phyloP scores from a whole-genome alignment of 768 basidiomycete genomes.

The Gloeopeniophorella convolvens region DNA sequence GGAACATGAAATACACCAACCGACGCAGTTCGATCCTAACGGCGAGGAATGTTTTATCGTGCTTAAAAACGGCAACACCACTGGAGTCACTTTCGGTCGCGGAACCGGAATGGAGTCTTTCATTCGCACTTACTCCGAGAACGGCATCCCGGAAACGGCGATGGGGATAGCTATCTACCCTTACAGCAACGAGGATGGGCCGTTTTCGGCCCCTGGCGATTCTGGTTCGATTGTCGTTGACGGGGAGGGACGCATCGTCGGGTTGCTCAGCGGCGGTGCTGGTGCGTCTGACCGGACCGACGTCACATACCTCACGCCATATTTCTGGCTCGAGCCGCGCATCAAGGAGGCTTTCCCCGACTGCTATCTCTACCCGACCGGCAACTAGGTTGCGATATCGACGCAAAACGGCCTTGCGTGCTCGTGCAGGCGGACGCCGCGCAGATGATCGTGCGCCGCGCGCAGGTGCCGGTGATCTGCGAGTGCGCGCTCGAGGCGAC shows the following conservation, averaged over 20 bases:
- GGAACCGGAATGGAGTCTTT: constrained; percentile 23
- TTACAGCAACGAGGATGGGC: constrained; percentile 11
- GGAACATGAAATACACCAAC: constrained; percentile 17
- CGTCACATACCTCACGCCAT: constrained; percentile 7
- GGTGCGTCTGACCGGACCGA: background rate
- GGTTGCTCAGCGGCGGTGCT: constrained; percentile 19
- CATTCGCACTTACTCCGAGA: constrained; percentile 14
- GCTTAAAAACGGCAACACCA: constrained; percentile 24
- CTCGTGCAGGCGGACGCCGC: constrained; percentile 43
- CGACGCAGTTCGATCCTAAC: constrained; percentile 17
- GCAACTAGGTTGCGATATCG: background rate
- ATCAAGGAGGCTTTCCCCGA: constrained; percentile 1
- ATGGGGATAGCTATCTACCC: constrained; percentile 16
- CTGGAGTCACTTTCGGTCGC: constrained; percentile 24
- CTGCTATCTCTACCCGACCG: background rate
- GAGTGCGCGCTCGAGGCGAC: constrained; percentile 59
- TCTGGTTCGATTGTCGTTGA: constrained; percentile 23
- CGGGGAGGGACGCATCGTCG: constrained; percentile 14
- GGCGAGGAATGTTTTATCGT: constrained; percentile 16
- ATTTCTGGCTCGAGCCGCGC: background rate
- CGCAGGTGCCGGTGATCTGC: constrained; percentile 85
- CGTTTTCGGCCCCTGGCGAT: constrained; percentile 22
- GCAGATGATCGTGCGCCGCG: constrained; percentile 73
- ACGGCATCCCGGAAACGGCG: constrained; percentile 12
- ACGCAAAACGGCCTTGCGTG: constrained; percentile 42